Conservation (phyloP, 768 basidiomycete species). For the Calocera viscosa region DNA sequence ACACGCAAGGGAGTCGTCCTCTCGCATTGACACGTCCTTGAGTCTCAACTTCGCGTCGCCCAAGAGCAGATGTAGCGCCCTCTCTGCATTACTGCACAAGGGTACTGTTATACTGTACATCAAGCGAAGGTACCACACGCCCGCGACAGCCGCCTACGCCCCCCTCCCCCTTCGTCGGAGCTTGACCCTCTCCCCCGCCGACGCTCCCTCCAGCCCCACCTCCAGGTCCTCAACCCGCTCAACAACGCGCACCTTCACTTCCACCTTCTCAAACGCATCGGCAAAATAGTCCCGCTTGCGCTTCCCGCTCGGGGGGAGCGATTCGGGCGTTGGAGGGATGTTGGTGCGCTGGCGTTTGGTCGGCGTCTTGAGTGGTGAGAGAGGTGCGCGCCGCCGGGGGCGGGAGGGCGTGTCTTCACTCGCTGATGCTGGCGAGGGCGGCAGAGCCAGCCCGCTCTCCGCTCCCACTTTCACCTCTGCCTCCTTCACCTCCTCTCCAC, state of each 20-base stretch:
- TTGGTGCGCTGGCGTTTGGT: neutral
- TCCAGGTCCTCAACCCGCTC: neutral
- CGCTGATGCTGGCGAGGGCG: constrained; percentile 15
- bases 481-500: neutral
- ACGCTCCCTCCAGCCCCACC: neutral
- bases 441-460: neutral
- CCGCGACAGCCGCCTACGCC: too few relatives aligned
- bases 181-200: constrained; percentile 16
- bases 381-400: neutral
- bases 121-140: too few relatives aligned
- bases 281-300: neutral
- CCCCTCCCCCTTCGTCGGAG: neutral
- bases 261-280: neutral
- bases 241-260: constrained; percentile 10
- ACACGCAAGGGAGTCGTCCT: too few relatives aligned
- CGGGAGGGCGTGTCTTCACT: neutral
- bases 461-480: neutral
- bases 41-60: too few relatives aligned
- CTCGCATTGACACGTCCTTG: too few relatives aligned
- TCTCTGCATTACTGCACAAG: too few relatives aligned
- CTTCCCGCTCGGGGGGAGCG: constrained; percentile 6
- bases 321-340: neutral
- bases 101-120: too few relatives aligned
- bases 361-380: neutral
- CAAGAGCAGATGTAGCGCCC: too few relatives aligned